Conservation (phyloP, 1,139 yeast species). For the Zygosaccharomyces pseudobailii region DNA sequence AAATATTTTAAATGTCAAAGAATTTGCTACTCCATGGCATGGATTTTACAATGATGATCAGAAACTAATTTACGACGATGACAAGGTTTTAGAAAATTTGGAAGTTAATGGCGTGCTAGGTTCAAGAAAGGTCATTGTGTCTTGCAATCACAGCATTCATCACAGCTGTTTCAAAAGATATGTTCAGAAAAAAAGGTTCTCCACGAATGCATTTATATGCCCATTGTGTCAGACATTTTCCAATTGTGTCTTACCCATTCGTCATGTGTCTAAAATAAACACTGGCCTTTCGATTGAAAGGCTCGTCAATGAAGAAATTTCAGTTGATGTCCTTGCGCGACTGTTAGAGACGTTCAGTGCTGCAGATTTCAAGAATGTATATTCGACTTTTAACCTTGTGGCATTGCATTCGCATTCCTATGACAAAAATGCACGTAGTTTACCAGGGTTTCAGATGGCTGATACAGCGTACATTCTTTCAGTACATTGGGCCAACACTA, state of each 20-base stretch:
- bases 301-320: slow-evolving; percentile 11
- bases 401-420: slow-evolving; percentile 22
- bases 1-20: slow-evolving; percentile 26
- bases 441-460: slow-evolving; percentile 14
- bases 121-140: slow-evolving; percentile 41
- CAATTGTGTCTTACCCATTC: slow-evolving; percentile 34
- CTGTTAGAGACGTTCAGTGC: slow-evolving; percentile 15
- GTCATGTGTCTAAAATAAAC: slow-evolving; percentile 13
- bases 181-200: slow-evolving; percentile 34
- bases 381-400: slow-evolving; percentile 18
- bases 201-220: slow-evolving; percentile 41
- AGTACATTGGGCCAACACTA: slow-evolving; percentile 48
- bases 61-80: slow-evolving; percentile 18
- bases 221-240: slow-evolving; percentile 63
- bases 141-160: slow-evolving; percentile 73
- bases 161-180: slow-evolving; percentile 45
- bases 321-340: slow-evolving; percentile 13
- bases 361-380: slow-evolving; percentile 15
- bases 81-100: slow-evolving; percentile 14
- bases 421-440: slow-evolving; percentile 20
- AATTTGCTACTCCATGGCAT: slow-evolving; percentile 27
- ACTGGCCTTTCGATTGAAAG: slow-evolving; percentile 11
- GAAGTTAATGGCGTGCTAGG: slow-evolving; percentile 30
- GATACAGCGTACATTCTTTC: slow-evolving; percentile 27
- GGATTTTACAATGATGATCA: slow-evolving; percentile 28